Evolutionary conservation across 1,284 basidiomycete genomes (phyloP).

Genomic region (Coniferiporia sulphurascens): DNA sequence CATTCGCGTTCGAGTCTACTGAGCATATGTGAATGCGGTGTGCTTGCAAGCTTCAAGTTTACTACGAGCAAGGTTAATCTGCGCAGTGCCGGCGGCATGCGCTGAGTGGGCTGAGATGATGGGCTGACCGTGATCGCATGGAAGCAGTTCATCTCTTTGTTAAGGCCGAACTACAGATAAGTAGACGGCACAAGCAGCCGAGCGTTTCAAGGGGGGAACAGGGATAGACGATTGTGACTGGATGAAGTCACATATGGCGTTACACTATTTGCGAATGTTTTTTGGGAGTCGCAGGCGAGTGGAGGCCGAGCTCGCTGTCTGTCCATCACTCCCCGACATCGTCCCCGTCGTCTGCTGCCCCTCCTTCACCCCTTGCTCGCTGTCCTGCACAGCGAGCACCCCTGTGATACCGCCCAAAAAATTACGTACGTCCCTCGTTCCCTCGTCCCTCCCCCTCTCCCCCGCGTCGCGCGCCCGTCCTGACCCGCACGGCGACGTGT

Average conservation of each 20-base stretch:
- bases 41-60: no score
- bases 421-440: background rate
- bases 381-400: constrained; percentile 1
- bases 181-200: no score
- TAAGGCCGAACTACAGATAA: no score
- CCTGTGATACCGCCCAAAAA: background rate
- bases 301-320: background rate
- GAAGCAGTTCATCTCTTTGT: no score
- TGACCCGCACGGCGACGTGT: background rate
- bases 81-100: no score
- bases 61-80: no score
- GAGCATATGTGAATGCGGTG: no score
- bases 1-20: no score
- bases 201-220: no score
- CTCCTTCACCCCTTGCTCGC: background rate
- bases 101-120: no score
- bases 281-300: background rate
- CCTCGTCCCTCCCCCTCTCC: background rate
- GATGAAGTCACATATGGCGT: background rate
- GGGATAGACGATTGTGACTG: no score
- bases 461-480: background rate
- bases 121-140: no score
- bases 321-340: background rate
- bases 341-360: background rate
- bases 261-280: background rate